Percentiles rank a stretch among this genome's conserved stretches.
Evolutionary conservation across 1,139 yeast genomes (phyloP).

Genomic region (Yamadazyma membranifaciens): DNA sequence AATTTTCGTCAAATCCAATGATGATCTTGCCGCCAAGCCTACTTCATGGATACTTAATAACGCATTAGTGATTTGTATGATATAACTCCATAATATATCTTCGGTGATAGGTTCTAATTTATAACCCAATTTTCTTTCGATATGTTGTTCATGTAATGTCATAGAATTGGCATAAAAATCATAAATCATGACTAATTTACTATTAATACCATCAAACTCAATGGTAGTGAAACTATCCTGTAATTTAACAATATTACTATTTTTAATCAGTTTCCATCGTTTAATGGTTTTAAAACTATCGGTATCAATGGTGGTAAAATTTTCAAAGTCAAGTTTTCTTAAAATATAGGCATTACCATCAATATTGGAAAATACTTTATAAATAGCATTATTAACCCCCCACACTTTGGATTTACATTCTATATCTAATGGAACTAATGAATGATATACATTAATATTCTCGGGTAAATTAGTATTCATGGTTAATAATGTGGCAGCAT

Average conservation of each 20-base stretch:
- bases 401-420: constrained; percentile 54
- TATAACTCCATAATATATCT: constrained; percentile 69
- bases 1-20: constrained; percentile 64
- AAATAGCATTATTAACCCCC: constrained; percentile 62
- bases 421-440: constrained; percentile 79
- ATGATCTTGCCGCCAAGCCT: constrained; percentile 60
- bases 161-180: constrained; percentile 43
- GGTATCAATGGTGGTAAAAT: constrained; percentile 49
- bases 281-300: constrained; percentile 48
- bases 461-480: constrained; percentile 65
- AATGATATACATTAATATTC: constrained; percentile 78
- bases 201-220: constrained; percentile 68
- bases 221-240: constrained; percentile 86
- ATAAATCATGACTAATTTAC: constrained; percentile 43
- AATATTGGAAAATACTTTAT: constrained; percentile 73
- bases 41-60: constrained; percentile 59
- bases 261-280: constrained; percentile 46
- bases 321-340: constrained; percentile 62
- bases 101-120: constrained; percentile 55
- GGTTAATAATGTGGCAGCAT: constrained; percentile 78
- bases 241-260: constrained; percentile 62
- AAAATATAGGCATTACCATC: constrained; percentile 81
- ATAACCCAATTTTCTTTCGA: constrained; percentile 30
- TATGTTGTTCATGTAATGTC: constrained; percentile 34
- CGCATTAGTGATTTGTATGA: constrained; percentile 72